Evolutionary conservation across 1,284 basidiomycete species (phyloP).

Genomic region (Microbotryum intermedium): DNA sequence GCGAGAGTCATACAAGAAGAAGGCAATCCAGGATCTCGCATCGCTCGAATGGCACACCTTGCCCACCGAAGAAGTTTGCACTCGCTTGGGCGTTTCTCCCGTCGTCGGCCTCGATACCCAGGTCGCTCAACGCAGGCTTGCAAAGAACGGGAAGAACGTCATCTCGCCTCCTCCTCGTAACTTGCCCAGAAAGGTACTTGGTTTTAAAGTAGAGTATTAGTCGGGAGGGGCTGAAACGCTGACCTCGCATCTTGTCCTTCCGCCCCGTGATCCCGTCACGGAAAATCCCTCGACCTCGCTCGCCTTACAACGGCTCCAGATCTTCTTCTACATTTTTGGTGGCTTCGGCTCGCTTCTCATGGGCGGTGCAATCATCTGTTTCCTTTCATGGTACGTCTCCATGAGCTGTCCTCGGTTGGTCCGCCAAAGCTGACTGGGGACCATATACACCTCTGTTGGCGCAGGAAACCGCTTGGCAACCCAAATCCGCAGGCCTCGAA

Average conservation of each 20-base stretch:
- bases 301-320: slow-evolving; percentile 19
- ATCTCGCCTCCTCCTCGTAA: slow-evolving; percentile 43
- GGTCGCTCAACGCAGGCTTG: slow-evolving; percentile 42
- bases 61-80: slow-evolving; percentile 42
- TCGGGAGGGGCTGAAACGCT: not conserved
- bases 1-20: not conserved
- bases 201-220: too few species aligned
- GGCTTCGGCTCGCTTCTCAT: slow-evolving; percentile 54
- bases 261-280: not conserved
- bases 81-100: slow-evolving; percentile 45
- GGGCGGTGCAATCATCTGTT: slow-evolving; percentile 45
- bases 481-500: slow-evolving; percentile 43
- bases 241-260: not conserved
- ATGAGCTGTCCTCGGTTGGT: not conserved
- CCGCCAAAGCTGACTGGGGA: not conserved
- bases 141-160: slow-evolving; percentile 46
- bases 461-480: slow-evolving; percentile 46
- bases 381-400: slow-evolving; percentile 42
- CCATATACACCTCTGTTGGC: too few species aligned
- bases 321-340: slow-evolving; percentile 45
- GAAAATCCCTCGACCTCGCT: too few species aligned
- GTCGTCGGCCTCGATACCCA: slow-evolving; percentile 45
- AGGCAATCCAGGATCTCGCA: slow-evolving; percentile 30
- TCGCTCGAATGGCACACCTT: slow-evolving; percentile 48
- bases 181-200: too few species aligned